These are phyloP conservation scores for Leccinum disarticulatum DNA, from an alignment of 768 basidiomycete genomes.

Conservation along the genomic window DNA sequence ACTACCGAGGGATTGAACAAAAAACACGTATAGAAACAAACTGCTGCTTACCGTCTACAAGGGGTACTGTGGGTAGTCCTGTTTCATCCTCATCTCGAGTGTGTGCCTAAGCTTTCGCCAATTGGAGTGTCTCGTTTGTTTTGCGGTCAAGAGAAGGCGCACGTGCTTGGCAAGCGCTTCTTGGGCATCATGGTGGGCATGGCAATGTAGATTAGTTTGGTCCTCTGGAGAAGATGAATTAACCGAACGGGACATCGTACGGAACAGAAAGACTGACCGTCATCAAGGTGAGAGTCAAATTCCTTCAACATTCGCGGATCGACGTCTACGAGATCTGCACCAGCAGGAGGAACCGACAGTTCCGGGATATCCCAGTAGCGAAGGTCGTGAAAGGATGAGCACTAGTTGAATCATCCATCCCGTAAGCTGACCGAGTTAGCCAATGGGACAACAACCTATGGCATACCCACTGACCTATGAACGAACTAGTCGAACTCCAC, in stretches of 20 bases:
- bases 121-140: constrained; percentile 70
- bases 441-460: not conserved
- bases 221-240: constrained; percentile 59
- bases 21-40: not conserved
- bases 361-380: constrained; percentile 64
- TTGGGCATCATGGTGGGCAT: constrained; percentile 87
- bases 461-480: constrained; percentile 34
- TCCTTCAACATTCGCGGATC: constrained; percentile 58
- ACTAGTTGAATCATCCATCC: constrained; percentile 48
- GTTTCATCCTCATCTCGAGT: constrained; percentile 42
- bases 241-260: not conserved
- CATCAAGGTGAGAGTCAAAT: constrained; percentile 81
- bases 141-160: constrained; percentile 78
- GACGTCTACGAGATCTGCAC: constrained; percentile 56
- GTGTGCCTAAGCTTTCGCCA: constrained; percentile 56
- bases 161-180: constrained; percentile 71
- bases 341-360: constrained; percentile 46
- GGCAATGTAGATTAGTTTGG: constrained; percentile 77
- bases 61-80: constrained; percentile 39
- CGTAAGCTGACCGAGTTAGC: constrained; percentile 57
- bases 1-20: constrained; percentile 44
- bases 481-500: too few species aligned
- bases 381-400: constrained; percentile 13
- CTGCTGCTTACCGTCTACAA: constrained; percentile 67
- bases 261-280: constrained; percentile 52